Percentiles rank a stretch among this genome's conserved stretches.
These are phyloP conservation scores for Capronia coronata DNA, from an alignment of 2,329 filamentous ascomycete species.

Conservation along the genomic window DNA sequence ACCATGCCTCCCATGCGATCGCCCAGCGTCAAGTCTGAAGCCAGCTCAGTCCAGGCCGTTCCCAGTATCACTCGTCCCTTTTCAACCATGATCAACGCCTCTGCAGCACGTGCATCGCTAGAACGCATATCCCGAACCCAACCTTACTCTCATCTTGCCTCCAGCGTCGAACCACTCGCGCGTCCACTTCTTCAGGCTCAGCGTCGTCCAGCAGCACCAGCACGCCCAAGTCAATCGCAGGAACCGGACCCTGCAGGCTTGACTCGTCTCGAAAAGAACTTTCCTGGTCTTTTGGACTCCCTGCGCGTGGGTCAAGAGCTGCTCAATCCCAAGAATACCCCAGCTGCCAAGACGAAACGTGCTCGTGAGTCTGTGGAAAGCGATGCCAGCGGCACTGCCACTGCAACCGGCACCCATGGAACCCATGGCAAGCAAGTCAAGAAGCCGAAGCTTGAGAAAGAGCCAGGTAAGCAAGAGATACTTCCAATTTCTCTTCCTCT, in stretches of 20 bases:
- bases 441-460: conserved; percentile 13
- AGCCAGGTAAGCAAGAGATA: conserved; percentile 14
- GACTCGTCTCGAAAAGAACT: conserved; percentile 8
- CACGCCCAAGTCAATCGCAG: background rate
- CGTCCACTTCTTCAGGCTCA: background rate
- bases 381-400: background rate
- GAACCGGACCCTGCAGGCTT: background rate
- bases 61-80: background rate
- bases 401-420: background rate
- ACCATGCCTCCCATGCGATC: conserved; percentile 2
- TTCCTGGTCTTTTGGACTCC: conserved; percentile 15
- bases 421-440: conserved; percentile 1
- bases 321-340: background rate
- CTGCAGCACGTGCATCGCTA: background rate
- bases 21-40: conserved; percentile 13
- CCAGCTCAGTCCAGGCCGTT: background rate
- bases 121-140: background rate
- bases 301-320: background rate
- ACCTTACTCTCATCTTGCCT: background rate
- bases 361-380: conserved; percentile 2
- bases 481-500: background rate
- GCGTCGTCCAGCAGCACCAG: background rate
- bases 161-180: too few species aligned
- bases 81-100: background rate
- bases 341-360: conserved; percentile 1